Evolutionary conservation across 2,329 filamentous ascomycete genomes (phyloP), one percentile per base, ranked within the genome.

Genomic region (Huntiella abstrusa): DNA sequence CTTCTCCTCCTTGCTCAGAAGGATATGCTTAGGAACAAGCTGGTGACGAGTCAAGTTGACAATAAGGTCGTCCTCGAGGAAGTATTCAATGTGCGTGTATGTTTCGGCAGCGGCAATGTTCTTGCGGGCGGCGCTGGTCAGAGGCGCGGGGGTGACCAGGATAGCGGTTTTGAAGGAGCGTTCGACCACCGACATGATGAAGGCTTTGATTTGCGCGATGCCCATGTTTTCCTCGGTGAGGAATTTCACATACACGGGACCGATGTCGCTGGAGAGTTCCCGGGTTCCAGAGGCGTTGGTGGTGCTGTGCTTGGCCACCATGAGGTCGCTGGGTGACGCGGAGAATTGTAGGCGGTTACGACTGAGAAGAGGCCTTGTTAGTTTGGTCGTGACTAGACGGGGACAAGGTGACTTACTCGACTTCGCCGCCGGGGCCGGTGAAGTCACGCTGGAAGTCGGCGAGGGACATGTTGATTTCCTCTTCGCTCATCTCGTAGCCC

Each of bases 41-140:
- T 96, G 88, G 66, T 98, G 91, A 62, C 87, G 83, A 50, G 88
- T 96, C 62, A 98, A 96, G 66, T 98, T 98, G 63, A 98, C 87
- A 50, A 96, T 71, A 55, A 98, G 65, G 64, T 98, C 91, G 61
- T 91, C 82, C 69, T 96, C 91, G 55, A 88, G 75, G 67, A 98
- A 98, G 60, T 85, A 84, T 68, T 98, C 91, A 58, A 95, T 84
- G 57, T 83, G 77, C 47, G 81, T 82, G 59, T 76, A 72, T 51
- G 77, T 76, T 55, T 82, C 75, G 49, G 88, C 77, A 50, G 80
- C 78, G 53, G 77, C 77, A 55, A 93, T 80, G 54, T 87, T 77
- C 67, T 92, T 92, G 61, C 88, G 77, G 34, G 87, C 88, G 51
- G 87, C 82, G 22, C 85, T 74, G 1, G 86, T 93, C 50, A 95